Conservation (phyloP, 1,139 yeast genomes). For the Yamadazyma conglobata region DNA sequence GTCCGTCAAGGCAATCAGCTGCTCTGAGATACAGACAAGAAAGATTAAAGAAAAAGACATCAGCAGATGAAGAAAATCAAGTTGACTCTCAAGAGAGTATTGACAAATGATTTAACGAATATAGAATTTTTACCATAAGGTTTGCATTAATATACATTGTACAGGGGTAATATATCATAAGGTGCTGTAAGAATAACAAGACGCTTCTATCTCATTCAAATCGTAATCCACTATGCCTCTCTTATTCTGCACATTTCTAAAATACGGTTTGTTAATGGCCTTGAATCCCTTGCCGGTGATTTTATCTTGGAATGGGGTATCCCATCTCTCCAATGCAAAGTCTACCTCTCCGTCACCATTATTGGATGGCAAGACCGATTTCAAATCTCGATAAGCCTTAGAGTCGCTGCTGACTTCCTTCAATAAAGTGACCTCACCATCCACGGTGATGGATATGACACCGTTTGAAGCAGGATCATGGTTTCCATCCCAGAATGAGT, state of each 20-base stretch:
- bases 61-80: conserved; percentile 6
- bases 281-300: conserved; percentile 42
- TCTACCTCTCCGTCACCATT: conserved; percentile 4
- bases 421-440: conserved; percentile 44
- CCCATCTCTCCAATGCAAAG: conserved; percentile 19
- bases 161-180: conserved; percentile 14
- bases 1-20: conserved; percentile 22
- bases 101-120: conserved; percentile 1
- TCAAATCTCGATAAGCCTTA: conserved; percentile 14
- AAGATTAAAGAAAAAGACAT: conserved; percentile 16
- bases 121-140: neutral
- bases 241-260: conserved; percentile 28
- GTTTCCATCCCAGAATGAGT: conserved; percentile 31
- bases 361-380: conserved; percentile 5
- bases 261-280: conserved; percentile 35
- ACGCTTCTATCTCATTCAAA: conserved; percentile 26
- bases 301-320: conserved; percentile 35
- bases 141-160: neutral
- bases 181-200: conserved; percentile 16
- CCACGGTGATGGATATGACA: conserved; percentile 43
- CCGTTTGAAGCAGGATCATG: conserved; percentile 13
- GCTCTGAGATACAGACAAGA: conserved; percentile 41
- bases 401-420: conserved; percentile 16
- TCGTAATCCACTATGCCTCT: conserved; percentile 34
- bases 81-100: neutral